Percentiles rank a stretch among this genome's conserved stretches.
Evolutionary conservation across 345 rosid species (phyloP).

Genomic region (Ailanthus altissimus): DNA sequence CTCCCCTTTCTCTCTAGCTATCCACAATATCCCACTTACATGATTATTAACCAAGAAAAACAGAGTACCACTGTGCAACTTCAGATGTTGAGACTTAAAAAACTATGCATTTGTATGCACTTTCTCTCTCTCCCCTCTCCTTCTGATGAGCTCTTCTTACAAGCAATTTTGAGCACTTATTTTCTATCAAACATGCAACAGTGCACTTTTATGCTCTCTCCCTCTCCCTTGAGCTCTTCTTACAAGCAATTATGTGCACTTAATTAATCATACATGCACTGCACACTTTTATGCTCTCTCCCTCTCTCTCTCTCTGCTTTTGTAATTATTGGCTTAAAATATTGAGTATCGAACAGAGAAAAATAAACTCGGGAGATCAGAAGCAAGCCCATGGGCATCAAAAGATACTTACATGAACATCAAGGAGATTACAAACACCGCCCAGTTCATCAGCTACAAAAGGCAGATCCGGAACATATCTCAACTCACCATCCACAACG

Average conservation of each 20-base stretch:
- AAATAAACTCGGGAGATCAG: not conserved
- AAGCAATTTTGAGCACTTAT: not conserved
- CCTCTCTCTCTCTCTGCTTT: not conserved
- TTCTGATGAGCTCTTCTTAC: not conserved
- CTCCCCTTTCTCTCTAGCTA: not conserved
- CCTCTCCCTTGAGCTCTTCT: not conserved
- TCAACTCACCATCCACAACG: slow-evolving; percentile 83
- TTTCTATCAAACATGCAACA: not conserved
- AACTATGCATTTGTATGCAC: no score
- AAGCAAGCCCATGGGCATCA: slow-evolving; percentile 8
- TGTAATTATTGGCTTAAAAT: not conserved
- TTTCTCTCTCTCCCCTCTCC: no score
- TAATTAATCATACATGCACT: not conserved
- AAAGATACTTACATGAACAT: slow-evolving; percentile 67
- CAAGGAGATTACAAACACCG: slow-evolving; percentile 71
- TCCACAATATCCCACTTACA: no score
- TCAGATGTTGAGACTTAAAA: not conserved
- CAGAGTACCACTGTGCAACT: not conserved
- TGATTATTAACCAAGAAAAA: not conserved
- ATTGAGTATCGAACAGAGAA: not conserved
- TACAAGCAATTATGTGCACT: not conserved
- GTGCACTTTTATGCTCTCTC: not conserved
- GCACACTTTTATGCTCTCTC: not conserved
- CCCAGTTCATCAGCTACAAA: slow-evolving; percentile 67
- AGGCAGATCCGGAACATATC: slow-evolving; percentile 82